A percentile compares a stretch with the other conserved stretches of the same genome.
Conservation (phyloP, 768 basidiomycete genomes). For the Lenzites betulinus region DNA sequence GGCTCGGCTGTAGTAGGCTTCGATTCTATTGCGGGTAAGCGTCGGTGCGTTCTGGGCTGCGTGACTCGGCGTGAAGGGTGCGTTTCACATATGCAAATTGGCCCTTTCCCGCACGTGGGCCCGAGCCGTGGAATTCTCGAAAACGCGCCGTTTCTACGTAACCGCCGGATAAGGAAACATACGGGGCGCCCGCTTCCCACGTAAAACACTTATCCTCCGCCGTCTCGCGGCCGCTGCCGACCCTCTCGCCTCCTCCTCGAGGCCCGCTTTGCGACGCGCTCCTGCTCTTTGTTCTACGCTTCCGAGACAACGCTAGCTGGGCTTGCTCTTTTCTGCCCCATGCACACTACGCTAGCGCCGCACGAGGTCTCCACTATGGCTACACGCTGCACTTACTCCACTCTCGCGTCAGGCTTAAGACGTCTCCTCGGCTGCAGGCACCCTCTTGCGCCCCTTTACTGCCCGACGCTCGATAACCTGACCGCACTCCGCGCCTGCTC, state of each 20-base stretch:
- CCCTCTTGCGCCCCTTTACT: not conserved
- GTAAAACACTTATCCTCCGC: conserved; percentile 8
- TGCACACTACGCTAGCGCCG: not conserved
- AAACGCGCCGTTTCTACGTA: conserved; percentile 15
- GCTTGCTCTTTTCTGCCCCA: not conserved
- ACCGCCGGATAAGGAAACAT: conserved; percentile 5
- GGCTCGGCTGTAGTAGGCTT: conserved; percentile 17
- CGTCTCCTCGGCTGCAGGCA: not conserved
- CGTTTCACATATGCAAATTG: conserved; percentile 24
- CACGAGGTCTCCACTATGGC: conserved; percentile 18
- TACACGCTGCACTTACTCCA: conserved; percentile 8
- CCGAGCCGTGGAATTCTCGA: not conserved
- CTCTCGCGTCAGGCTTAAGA: conserved; percentile 4
- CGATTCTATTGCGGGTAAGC: conserved; percentile 26
- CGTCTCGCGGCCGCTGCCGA: not conserved
- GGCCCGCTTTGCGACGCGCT: not conserved
- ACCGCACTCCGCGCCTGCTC: no score
- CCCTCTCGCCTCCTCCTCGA: not conserved
- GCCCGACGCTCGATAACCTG: not conserved
- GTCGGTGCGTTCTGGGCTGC: conserved; percentile 24
- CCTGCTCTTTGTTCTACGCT: not conserved
- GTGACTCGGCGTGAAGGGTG: conserved; percentile 18
- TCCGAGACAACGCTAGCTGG: not conserved
- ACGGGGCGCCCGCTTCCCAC: conserved; percentile 7
- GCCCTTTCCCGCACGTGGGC: conserved; percentile 21